Percentiles rank a stretch among this genome's conserved stretches.
These are phyloP conservation scores for Juncus inflexus DNA, from an alignment of 176 grass and related monocot genomes.

Conservation along the genomic window DNA sequence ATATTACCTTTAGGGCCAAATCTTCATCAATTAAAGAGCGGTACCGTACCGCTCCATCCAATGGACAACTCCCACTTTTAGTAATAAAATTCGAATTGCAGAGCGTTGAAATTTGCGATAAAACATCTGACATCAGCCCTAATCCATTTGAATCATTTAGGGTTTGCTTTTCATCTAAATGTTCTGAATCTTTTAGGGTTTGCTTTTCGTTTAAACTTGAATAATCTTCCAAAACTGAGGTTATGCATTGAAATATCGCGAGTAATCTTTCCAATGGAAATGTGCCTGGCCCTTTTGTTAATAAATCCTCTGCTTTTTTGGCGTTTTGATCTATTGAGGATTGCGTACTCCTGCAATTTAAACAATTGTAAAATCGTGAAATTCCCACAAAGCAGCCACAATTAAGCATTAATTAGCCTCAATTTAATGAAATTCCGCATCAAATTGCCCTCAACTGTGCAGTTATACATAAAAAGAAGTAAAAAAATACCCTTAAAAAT, in stretches of 20 bases:
- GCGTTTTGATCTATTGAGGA: constrained; percentile 53
- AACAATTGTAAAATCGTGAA: too few species aligned
- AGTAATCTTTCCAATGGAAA: constrained; percentile 95
- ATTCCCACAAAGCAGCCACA: not conserved
- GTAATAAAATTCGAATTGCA: constrained; percentile 94
- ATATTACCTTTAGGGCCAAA: constrained; percentile 83
- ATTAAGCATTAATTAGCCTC: not conserved
- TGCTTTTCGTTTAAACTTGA: constrained; percentile 36
- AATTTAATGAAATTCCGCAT: constrained; percentile 4
- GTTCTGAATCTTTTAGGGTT: constrained; percentile 13
- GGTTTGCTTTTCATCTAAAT: constrained; percentile 39
- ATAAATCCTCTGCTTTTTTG: constrained; percentile 60
- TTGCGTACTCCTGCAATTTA: constrained; percentile 55
- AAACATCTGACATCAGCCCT: constrained; percentile 73
- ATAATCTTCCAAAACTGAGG: constrained; percentile 60
- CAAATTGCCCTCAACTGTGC: not conserved
- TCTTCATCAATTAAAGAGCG: constrained; percentile 88
- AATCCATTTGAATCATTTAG: constrained; percentile 29
- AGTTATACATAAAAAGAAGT: not conserved
- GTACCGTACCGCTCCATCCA: constrained; percentile 82
- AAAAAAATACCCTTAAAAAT: not conserved
- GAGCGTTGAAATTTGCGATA: constrained; percentile 86
- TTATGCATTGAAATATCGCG: constrained; percentile 96
- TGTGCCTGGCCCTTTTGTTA: constrained; percentile 83
- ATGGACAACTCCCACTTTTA: constrained; percentile 72